Conservation (phyloP, 2,329 filamentous ascomycete genomes). For the Penicillium sp. region DNA sequence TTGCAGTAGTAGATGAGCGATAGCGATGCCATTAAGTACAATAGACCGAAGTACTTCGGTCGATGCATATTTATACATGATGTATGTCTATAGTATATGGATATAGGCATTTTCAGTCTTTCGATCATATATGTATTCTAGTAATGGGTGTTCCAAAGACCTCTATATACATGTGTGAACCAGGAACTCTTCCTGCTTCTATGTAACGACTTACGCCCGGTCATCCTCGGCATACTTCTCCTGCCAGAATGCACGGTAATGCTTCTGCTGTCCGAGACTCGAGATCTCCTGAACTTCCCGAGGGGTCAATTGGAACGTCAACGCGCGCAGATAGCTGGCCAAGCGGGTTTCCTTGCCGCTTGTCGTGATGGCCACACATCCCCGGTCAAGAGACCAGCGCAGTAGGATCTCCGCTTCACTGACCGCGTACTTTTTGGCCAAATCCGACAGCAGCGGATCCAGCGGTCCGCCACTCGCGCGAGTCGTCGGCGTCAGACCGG, state of each 20-base stretch:
- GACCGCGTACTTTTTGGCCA: constrained; percentile 60
- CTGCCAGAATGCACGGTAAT: constrained; percentile 51
- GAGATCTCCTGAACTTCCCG: constrained; percentile 53
- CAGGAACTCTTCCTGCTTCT: not conserved
- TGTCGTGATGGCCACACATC: constrained; percentile 56
- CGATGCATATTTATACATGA: too few relatives aligned
- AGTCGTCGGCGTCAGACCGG: constrained; percentile 46
- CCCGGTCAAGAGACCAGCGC: constrained; percentile 59
- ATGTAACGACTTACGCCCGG: constrained; percentile 9
- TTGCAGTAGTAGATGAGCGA: not conserved
- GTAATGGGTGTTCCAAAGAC: too few relatives aligned
- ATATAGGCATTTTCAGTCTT: too few relatives aligned
- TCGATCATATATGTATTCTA: too few relatives aligned
- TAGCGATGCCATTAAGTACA: too few relatives aligned
- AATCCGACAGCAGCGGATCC: constrained; percentile 46
- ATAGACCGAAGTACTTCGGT: too few relatives aligned
- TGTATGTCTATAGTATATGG: too few relatives aligned
- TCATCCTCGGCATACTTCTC: constrained; percentile 47
- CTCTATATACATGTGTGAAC: too few relatives aligned
- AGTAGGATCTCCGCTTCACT: constrained; percentile 53
- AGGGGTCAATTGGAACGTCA: constrained; percentile 56
- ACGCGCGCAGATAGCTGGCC: constrained; percentile 52
- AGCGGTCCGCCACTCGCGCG: constrained; percentile 54
- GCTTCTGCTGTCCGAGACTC: constrained; percentile 46
- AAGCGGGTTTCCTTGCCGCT: constrained; percentile 56